A percentile compares a stretch with the other conserved stretches of the same genome.
These are phyloP conservation scores for Mycena polygramma DNA, from an alignment of 768 basidiomycete genomes.

Conservation along the genomic window DNA sequence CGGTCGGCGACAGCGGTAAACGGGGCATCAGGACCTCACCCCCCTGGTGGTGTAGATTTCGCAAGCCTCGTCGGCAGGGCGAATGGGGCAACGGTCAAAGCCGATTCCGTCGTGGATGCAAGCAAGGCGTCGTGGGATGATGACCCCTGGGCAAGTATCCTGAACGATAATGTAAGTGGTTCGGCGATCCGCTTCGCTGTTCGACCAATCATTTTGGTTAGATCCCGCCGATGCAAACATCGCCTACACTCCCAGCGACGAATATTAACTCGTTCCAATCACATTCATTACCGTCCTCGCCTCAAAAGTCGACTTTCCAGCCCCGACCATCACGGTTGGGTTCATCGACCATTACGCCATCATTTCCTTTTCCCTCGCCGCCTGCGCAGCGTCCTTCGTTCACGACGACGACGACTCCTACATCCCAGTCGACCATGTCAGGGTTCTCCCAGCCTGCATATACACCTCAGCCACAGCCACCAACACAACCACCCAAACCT, in stretches of 20 bases:
- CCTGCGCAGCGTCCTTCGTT: constrained; percentile 35
- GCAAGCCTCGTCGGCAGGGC: constrained; percentile 84
- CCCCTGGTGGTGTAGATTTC: constrained; percentile 80
- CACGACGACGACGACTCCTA: constrained; percentile 18
- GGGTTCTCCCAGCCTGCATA: constrained; percentile 25
- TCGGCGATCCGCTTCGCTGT: constrained; percentile 11
- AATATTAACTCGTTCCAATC: constrained; percentile 37
- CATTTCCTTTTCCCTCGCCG: constrained; percentile 45
- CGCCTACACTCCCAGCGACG: constrained; percentile 39
- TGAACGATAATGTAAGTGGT: constrained; percentile 57
- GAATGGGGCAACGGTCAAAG: constrained; percentile 59
- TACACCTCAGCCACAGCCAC: constrained; percentile 25
- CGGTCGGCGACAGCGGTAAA: constrained; percentile 65
- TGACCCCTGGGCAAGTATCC: constrained; percentile 88
- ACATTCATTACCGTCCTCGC: constrained; percentile 56
- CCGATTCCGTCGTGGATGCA: constrained; percentile 55
- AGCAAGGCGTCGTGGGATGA: constrained; percentile 75
- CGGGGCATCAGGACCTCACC: constrained; percentile 51
- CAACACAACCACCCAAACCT: constrained; percentile 52
- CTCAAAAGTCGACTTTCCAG: constrained; percentile 49
- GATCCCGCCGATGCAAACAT: constrained; percentile 41
- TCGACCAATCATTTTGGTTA: constrained; percentile 14
- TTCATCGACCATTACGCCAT: constrained; percentile 50
- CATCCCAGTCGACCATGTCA: constrained; percentile 26
- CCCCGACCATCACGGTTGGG: constrained; percentile 57